Conservation (phyloP, 192 early-diverging fungal genomes). For the Linnemannia elongata region DNA sequence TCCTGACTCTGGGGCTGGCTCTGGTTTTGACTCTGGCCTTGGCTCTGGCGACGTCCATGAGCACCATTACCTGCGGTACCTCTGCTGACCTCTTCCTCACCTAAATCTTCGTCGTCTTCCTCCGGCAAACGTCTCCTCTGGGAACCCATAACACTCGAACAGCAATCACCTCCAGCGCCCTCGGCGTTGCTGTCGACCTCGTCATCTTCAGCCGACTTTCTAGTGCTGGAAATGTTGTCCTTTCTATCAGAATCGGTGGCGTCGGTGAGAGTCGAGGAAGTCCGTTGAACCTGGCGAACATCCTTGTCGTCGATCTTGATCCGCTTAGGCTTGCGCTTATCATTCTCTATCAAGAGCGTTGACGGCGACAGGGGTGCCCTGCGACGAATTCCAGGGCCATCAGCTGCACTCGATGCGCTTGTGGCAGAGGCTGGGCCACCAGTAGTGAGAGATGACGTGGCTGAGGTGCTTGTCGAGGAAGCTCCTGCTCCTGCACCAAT, state of each 20-base stretch:
- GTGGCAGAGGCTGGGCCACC: background rate
- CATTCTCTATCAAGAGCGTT: slow-evolving; percentile 3
- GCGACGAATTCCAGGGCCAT: background rate
- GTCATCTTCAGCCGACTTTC: slow-evolving; percentile 31
- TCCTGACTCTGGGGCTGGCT: slow-evolving; percentile 1
- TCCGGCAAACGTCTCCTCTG: slow-evolving; percentile 28
- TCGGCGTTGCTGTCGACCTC: slow-evolving; percentile 21
- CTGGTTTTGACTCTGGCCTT: background rate
- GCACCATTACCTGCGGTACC: slow-evolving; percentile 2
- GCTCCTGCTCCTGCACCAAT: background rate
- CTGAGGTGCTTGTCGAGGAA: background rate
- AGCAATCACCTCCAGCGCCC: background rate
- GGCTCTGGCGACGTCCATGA: background rate
- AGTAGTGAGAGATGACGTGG: background rate
- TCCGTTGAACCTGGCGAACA: slow-evolving; percentile 31
- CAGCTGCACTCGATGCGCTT: background rate
- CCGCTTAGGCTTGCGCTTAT: slow-evolving; percentile 42
- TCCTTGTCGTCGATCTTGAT: slow-evolving; percentile 52
- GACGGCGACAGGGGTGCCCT: slow-evolving; percentile 23
- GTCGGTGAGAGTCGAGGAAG: slow-evolving; percentile 19
- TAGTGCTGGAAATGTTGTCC: background rate
- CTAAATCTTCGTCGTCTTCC: slow-evolving; percentile 45
- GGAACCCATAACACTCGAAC: background rate
- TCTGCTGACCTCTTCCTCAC: slow-evolving; percentile 7
- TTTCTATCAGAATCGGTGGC: slow-evolving; percentile 7